Evolutionary conservation across 495 filamentous ascomycete species (phyloP).

Genomic region (Neurospora sublineolata): DNA sequence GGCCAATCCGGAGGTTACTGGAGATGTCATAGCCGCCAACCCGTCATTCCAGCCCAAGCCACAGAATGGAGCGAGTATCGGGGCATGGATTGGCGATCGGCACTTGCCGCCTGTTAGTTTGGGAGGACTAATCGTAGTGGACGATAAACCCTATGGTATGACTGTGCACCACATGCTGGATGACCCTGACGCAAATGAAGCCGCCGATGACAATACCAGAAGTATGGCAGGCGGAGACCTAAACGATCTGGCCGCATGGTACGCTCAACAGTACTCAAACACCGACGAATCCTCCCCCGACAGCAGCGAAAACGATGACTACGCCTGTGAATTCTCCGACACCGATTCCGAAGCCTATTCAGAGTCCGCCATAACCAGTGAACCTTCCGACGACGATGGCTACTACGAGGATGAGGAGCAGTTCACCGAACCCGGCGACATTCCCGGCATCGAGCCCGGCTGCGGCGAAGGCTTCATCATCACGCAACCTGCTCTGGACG

Average conservation of each 20-base stretch:
- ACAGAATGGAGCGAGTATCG: constrained; percentile 80
- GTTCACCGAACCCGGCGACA: constrained; percentile 60
- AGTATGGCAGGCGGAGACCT: constrained; percentile 16
- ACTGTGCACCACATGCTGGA: constrained; percentile 95
- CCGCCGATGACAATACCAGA: constrained; percentile 9
- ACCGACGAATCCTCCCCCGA: constrained; percentile 23
- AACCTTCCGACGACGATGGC: constrained; percentile 26
- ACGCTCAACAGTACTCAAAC: constrained; percentile 19
- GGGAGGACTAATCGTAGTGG: constrained; percentile 75
- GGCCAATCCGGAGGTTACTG: constrained; percentile 17
- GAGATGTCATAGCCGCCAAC: constrained; percentile 38
- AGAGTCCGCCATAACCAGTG: constrained; percentile 35
- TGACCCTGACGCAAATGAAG: constrained; percentile 53
- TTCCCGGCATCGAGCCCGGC: constrained; percentile 64
- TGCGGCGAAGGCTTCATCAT: constrained; percentile 62
- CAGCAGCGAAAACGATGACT: constrained; percentile 30
- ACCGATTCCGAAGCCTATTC: constrained; percentile 41
- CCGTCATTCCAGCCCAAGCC: constrained; percentile 62
- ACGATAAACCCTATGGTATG: constrained; percentile 77
- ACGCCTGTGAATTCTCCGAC: constrained; percentile 41
- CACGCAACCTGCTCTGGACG: constrained; percentile 80
- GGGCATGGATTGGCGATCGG: constrained; percentile 71
- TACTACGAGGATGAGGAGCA: constrained; percentile 31
- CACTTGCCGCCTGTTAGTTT: constrained; percentile 84
- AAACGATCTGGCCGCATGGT: constrained; percentile 21